phyloP scores from a whole-genome alignment of 371 early-diverging fungal genomes.

The Capillidium rhysosporum region DNA sequence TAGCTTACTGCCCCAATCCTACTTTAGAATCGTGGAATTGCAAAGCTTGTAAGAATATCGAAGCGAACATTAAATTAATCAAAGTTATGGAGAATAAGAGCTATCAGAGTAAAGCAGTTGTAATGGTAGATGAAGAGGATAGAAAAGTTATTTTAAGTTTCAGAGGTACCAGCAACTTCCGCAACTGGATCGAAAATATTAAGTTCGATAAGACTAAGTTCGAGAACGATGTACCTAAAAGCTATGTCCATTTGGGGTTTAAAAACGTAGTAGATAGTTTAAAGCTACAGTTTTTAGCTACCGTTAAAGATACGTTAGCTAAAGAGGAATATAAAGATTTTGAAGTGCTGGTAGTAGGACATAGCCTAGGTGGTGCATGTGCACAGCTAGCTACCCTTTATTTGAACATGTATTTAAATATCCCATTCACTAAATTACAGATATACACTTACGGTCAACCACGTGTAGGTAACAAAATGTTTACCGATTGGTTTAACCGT shows the following conservation, averaged over 20 bases:
- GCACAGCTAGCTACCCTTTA: not conserved
- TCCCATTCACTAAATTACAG: not conserved
- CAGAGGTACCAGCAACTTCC: not conserved
- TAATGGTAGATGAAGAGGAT: not conserved
- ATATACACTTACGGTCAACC: conserved; percentile 1
- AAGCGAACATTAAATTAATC: not conserved
- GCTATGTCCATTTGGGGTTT: not conserved
- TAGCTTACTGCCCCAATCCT: not conserved
- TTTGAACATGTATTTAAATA: not conserved
- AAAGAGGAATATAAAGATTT: conserved; percentile 3
- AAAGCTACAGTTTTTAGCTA: not conserved
- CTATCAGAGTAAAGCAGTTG: not conserved
- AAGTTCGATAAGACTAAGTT: not conserved
- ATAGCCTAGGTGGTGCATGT: conserved; percentile 8
- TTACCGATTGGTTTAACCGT: not conserved
- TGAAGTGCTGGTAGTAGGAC: conserved; percentile 6
- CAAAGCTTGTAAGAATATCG: not conserved
- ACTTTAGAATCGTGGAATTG: not conserved
- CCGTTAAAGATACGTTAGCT: not conserved
- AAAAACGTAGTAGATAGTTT: not conserved
- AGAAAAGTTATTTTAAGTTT: not conserved
- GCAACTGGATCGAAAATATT: not conserved
- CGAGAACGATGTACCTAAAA: not conserved
- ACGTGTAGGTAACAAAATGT: not conserved
- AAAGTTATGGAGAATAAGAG: not conserved